Percentiles rank a stretch among this genome's conserved stretches.
Evolutionary conservation across 352 stramenopile genomes (phyloP).

Genomic region (Phytopythium oedochilum): DNA sequence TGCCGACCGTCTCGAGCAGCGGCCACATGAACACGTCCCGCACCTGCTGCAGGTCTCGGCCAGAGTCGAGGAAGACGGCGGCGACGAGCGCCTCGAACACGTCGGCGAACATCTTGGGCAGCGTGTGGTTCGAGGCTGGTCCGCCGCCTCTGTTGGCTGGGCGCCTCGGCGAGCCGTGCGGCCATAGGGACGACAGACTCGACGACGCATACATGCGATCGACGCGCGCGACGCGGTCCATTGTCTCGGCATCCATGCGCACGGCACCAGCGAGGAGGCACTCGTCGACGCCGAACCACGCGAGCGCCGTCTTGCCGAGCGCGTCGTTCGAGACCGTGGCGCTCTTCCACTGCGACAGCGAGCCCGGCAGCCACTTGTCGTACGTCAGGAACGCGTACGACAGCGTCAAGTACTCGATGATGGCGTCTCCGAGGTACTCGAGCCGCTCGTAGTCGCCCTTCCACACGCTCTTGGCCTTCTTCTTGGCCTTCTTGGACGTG

Average conservation of each 20-base stretch:
- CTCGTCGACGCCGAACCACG: constrained; percentile 79
- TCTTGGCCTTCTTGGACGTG: constrained; percentile 13
- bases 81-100: constrained; percentile 86
- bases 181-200: neutral
- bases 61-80: constrained; percentile 82
- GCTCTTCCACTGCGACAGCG: constrained; percentile 80
- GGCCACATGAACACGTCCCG: constrained; percentile 83
- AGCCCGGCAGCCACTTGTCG: constrained; percentile 69
- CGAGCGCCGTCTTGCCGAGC: constrained; percentile 74
- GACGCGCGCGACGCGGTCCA: constrained; percentile 40
- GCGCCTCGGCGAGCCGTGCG: neutral
- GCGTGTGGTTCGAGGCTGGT: constrained; percentile 27
- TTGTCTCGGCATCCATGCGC: constrained; percentile 60
- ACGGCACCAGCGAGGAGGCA: constrained; percentile 66
- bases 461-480: constrained; percentile 49
- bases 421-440: constrained; percentile 85
- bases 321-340: constrained; percentile 84
- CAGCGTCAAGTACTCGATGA: constrained; percentile 88
- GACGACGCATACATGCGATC: constrained; percentile 38
- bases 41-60: constrained; percentile 57
- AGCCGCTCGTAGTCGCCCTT: constrained; percentile 86
- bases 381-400: constrained; percentile 77
- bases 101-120: constrained; percentile 87
- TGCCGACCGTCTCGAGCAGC: constrained; percentile 60
- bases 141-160: neutral